Base-by-base conservation (phyloP, 805 yeast genomes). In the Suhomyces prunicola region DNA sequence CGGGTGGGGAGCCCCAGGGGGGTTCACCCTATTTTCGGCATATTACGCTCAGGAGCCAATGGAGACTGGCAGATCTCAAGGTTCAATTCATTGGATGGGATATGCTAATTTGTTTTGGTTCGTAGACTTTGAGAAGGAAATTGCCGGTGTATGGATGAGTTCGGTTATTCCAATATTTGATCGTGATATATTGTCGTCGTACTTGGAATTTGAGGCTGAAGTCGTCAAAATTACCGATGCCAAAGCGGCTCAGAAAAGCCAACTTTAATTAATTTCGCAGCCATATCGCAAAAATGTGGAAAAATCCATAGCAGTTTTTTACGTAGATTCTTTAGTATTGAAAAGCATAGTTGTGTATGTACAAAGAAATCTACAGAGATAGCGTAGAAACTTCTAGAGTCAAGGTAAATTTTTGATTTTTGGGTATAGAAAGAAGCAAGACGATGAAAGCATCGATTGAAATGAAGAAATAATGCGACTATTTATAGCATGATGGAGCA, bases 61-160 rank as follows among this genome's bases (percentile, higher is more conserved):
- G 22, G 24, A 17, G 2, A 69, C 72, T 1, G 78, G 78, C 4
- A 59, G 78, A 53, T 72, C 76, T 5, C 54, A 55, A 10, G 71
- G 73, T 0, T 58, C 72, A 0, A 48, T 73, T 12, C 71, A 66
- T 53, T 75, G 79, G 79, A 60, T 70, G 26, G 79, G 79, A 0
- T 56, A 72, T 39, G 78, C 72, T 29, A 74, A 72, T 54, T 64
- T 72, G 44, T 71, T 56, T 59, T 75, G 61, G 54, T 75, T 78
- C 78, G 60, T 75, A 17, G 79, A 75, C 53, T 54, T 66, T 48
- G 60, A 74, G 29, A 73, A 72, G 46, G 63, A 61, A 23, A 56
- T 72, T 46, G 79, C 68, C 2, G 79, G 78, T 0, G 66, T 72
- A 45, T 73, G 73, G 70, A 78, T 67, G 17, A 58, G 71, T 17